Percentiles rank a stretch among this genome's conserved stretches.
Evolutionary conservation across 768 basidiomycete genomes (phyloP).

Genomic region (Sistotremastrum niveocremeum): DNA sequence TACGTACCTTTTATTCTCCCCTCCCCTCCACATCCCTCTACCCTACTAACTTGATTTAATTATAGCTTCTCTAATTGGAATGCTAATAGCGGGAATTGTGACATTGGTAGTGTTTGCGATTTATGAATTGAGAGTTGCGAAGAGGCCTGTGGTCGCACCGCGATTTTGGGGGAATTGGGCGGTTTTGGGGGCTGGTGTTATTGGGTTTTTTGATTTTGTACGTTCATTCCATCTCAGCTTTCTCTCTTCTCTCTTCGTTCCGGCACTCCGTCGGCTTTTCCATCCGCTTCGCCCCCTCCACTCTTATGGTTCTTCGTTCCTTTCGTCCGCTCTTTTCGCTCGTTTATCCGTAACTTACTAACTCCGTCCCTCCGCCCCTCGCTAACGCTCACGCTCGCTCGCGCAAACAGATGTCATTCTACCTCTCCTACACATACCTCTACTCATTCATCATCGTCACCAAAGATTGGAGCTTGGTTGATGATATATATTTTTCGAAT

Average conservation of each 20-base stretch:
- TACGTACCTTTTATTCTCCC: slow-evolving; percentile 15
- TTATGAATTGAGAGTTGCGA: slow-evolving; percentile 39
- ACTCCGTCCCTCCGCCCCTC: too few relatives aligned
- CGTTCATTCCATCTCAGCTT: slow-evolving; percentile 6
- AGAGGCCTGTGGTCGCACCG: slow-evolving; percentile 44
- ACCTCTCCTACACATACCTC: slow-evolving; percentile 59
- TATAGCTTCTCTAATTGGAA: too few relatives aligned
- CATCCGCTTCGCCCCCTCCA: neutral
- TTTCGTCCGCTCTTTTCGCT: too few relatives aligned
- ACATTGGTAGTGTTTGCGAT: slow-evolving; percentile 29
- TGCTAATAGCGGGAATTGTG: slow-evolving; percentile 34
- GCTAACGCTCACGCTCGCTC: slow-evolving; percentile 1
- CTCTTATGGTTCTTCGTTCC: neutral
- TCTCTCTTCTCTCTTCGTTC: neutral
- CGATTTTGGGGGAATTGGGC: slow-evolving; percentile 46
- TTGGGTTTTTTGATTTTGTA: slow-evolving; percentile 56
- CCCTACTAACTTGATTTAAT: too few relatives aligned
- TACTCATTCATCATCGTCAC: slow-evolving; percentile 51
- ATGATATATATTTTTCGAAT: slow-evolving; percentile 51
- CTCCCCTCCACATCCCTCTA: too few relatives aligned
- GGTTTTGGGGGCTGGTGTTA: slow-evolving; percentile 41
- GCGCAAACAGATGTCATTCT: slow-evolving; percentile 37
- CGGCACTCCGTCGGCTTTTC: neutral
- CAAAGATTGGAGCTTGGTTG: slow-evolving; percentile 33
- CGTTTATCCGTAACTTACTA: too few relatives aligned